A percentile compares a stretch with the other conserved stretches of the same genome.
These are phyloP conservation scores for Pulveroboletus sp. DNA, from an alignment of 768 basidiomycete species.

Conservation along the genomic window DNA sequence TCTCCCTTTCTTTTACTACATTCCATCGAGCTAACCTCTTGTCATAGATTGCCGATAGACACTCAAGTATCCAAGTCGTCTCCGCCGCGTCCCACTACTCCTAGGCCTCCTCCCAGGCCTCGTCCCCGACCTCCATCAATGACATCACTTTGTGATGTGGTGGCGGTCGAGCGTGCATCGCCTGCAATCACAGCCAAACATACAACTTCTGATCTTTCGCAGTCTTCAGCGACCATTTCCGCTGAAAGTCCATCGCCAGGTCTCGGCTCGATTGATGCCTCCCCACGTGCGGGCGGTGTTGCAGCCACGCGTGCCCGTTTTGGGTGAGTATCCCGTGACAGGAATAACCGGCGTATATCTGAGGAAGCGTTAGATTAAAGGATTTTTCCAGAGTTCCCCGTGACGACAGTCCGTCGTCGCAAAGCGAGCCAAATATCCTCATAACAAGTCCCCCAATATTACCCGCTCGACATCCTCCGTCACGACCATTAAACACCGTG, in stretches of 20 bases:
- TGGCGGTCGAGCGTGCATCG: slow-evolving; percentile 6
- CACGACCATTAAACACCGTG: slow-evolving; percentile 7
- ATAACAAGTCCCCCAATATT: slow-evolving; percentile 19
- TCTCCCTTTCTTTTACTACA: background rate
- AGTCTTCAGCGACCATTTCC: slow-evolving; percentile 1
- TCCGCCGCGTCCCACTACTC: slow-evolving; percentile 17
- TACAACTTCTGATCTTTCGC: slow-evolving; percentile 1
- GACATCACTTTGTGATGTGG: slow-evolving; percentile 21
- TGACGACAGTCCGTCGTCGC: slow-evolving; percentile 15
- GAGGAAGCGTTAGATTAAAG: no score
- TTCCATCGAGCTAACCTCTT: background rate
- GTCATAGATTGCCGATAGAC: slow-evolving; percentile 9
- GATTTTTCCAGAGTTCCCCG: slow-evolving; percentile 17
- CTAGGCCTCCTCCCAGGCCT: slow-evolving; percentile 16
- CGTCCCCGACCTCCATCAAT: slow-evolving; percentile 10
- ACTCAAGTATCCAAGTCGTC: slow-evolving; percentile 6
- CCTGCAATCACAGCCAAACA: slow-evolving; percentile 15
- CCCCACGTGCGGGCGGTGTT: slow-evolving; percentile 26
- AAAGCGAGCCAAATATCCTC: slow-evolving; percentile 25
- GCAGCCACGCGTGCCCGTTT: slow-evolving; percentile 38
- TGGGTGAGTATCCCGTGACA: slow-evolving; percentile 12
- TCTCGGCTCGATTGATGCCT: background rate
- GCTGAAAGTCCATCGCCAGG: background rate
- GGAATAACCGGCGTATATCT: no score
- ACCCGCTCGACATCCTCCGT: slow-evolving; percentile 20